Percentiles rank a stretch among this genome's conserved stretches.
Evolutionary conservation across 495 filamentous ascomycete species (phyloP).

Genomic region (Aspergillus panamensis): DNA sequence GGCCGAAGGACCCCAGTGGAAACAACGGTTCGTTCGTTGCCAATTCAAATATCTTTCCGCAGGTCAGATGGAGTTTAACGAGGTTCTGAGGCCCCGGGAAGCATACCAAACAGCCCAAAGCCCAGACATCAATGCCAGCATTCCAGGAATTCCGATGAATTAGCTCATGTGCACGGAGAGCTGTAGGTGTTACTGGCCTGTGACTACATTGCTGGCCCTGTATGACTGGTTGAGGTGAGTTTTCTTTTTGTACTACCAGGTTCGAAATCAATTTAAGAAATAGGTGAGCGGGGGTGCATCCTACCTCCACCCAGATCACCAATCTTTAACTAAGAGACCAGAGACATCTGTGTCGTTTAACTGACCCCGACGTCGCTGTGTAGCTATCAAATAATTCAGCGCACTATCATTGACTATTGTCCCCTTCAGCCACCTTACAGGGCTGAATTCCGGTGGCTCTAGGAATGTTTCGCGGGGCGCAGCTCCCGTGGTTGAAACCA

Average conservation of each 20-base stretch:
- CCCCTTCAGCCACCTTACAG: constrained; percentile 21
- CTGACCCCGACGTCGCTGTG: constrained; percentile 17
- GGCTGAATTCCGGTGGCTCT: constrained; percentile 19
- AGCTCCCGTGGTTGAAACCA: not conserved
- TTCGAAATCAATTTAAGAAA: not conserved
- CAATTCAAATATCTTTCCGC: too few relatives aligned
- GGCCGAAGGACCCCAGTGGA: too few relatives aligned
- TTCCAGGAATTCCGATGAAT: constrained; percentile 15
- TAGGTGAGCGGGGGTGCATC: too few relatives aligned
- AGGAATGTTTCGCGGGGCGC: constrained; percentile 1
- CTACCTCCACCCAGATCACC: constrained; percentile 26
- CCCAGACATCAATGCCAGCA: constrained; percentile 22
- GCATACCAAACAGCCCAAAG: constrained; percentile 24
- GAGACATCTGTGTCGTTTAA: constrained; percentile 18
- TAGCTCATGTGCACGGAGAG: constrained; percentile 23
- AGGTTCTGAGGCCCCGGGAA: not conserved
- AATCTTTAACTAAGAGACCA: constrained; percentile 21
- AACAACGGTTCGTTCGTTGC: too few relatives aligned
- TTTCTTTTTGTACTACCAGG: not conserved
- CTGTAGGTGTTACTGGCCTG: constrained; percentile 18
- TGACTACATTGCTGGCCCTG: constrained; percentile 7
- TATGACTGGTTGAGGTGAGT: constrained; percentile 5
- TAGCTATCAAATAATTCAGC: constrained; percentile 20
- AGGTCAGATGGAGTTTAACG: too few relatives aligned
- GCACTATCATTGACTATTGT: constrained; percentile 19